phyloP scores from a whole-genome alignment of 2,329 filamentous ascomycete genomes.

The Penicillium palitans region DNA sequence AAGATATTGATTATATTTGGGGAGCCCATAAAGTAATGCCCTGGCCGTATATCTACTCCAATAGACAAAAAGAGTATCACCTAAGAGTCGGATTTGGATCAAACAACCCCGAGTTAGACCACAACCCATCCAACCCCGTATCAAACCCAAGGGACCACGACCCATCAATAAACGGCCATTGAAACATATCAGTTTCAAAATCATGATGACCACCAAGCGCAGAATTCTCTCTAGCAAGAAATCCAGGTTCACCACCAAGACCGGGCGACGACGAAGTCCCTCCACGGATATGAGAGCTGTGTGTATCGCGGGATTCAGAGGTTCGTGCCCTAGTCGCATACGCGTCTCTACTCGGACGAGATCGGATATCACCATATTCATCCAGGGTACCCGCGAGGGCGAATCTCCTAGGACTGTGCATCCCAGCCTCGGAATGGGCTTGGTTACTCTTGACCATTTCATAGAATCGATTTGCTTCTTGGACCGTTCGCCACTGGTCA shows the following conservation, averaged over 20 bases:
- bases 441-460: constrained; percentile 34
- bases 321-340: constrained; percentile 16
- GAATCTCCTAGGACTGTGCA: constrained; percentile 31
- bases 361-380: constrained; percentile 41
- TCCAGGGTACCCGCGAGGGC: constrained; percentile 37
- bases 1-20: rapidly evolving
- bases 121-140: constrained; percentile 33
- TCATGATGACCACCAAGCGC: constrained; percentile 23
- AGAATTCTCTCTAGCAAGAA: constrained; percentile 10
- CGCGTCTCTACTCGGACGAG: constrained; percentile 26
- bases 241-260: constrained; percentile 4
- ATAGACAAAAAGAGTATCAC: neutral
- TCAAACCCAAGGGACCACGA: constrained; percentile 40
- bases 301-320: constrained; percentile 11
- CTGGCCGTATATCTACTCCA: rapidly evolving
- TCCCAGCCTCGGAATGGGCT: constrained; percentile 19
- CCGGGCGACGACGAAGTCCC: constrained; percentile 9
- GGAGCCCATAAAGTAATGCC: rapidly evolving
- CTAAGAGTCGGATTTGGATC: constrained; percentile 14
- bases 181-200: constrained; percentile 38
- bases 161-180: constrained; percentile 42
- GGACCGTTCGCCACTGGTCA: constrained; percentile 36
- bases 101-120: constrained; percentile 27
- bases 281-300: constrained; percentile 7
- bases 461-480: constrained; percentile 40